phyloP scores from a whole-genome alignment of 768 basidiomycete species.

The Agrocybe pediades region DNA sequence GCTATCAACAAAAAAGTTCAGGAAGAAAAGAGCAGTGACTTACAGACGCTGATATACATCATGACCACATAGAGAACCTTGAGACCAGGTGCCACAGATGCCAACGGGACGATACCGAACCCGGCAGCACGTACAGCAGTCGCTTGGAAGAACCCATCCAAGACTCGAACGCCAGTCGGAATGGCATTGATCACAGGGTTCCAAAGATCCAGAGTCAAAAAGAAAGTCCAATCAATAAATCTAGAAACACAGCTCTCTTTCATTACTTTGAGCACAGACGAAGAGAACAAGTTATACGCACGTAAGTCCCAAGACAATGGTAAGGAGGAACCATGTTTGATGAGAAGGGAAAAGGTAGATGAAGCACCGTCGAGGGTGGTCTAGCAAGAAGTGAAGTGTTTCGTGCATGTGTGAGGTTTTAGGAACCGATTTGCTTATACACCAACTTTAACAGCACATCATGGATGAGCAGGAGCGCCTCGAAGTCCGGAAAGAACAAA shows the following conservation, averaged over 20 bases:
- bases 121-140: constrained; percentile 85
- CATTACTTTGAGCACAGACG: neutral
- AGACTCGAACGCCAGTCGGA: constrained; percentile 68
- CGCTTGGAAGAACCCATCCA: constrained; percentile 79
- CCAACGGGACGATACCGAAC: constrained; percentile 74
- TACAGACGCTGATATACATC: constrained; percentile 91
- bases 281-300: constrained; percentile 34
- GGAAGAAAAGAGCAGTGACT: constrained; percentile 28
- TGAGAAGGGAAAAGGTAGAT: constrained; percentile 90
- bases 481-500: constrained; percentile 1
- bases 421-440: constrained; percentile 61
- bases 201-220: constrained; percentile 87
- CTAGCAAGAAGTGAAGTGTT: constrained; percentile 88
- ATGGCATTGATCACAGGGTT: constrained; percentile 68
- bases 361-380: constrained; percentile 92
- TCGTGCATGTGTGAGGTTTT: constrained; percentile 63
- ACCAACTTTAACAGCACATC: constrained; percentile 60
- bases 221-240: constrained; percentile 84
- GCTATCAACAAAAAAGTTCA: neutral
- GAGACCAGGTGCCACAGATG: constrained; percentile 83
- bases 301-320: constrained; percentile 70
- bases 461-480: neutral
- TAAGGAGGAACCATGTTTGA: constrained; percentile 90
- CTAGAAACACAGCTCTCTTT: constrained; percentile 36
- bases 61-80: constrained; percentile 88